Base-by-base conservation (phyloP, 331 rosid species). In the Malus hybrid region DNA sequence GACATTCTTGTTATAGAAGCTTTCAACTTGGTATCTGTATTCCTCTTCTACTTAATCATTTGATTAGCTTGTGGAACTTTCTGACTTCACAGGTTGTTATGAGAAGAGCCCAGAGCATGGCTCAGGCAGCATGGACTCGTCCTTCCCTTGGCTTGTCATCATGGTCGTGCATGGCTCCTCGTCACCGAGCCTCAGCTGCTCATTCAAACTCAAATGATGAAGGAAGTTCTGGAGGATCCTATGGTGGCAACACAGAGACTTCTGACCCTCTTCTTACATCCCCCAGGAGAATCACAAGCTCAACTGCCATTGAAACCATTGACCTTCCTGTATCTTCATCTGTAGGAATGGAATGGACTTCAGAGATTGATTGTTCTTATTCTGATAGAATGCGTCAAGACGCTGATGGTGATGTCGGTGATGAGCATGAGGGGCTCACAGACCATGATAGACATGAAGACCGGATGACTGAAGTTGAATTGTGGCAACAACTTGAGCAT, bases 71-170 rank as follows among this genome's bases (percentile, higher is more conserved):
- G 73, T 75, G 44, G 42, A 75, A 72, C 69, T 46, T 48, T 32
- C 18, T 20, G 7, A 39, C 22, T 83, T 70, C 56, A 72, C 78
- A 94, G 99, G 97, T 91, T 63, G 97, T 88, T 76, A 90, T 94
- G 96, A 92, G 79, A 88, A 94, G 91, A 85, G 97, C 97, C 12
- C 93, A 89, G 83, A 90, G 93, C 83, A 86, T 94, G 96, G 99
- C 98, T 80, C 93, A 80, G 79, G 98, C 97, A 77, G 99, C 99
- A 74, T 94, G 97, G 99, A 75, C 88, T 24, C 96, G 91, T 65
- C 99, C 96, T 73, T 74, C 77, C 56, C 92, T 94, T 68, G 74
- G 57, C 71, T 67, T 94, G 69, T 85, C 97, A 16, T 87, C 99
- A 67, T 94, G 93, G 97, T 90, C 97, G 63, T 94, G 96, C 87